Evolutionary conservation across 2,329 filamentous ascomycete genomes (phyloP), one percentile per base, ranked within the genome.

Genomic region (Fusarium illudens): DNA sequence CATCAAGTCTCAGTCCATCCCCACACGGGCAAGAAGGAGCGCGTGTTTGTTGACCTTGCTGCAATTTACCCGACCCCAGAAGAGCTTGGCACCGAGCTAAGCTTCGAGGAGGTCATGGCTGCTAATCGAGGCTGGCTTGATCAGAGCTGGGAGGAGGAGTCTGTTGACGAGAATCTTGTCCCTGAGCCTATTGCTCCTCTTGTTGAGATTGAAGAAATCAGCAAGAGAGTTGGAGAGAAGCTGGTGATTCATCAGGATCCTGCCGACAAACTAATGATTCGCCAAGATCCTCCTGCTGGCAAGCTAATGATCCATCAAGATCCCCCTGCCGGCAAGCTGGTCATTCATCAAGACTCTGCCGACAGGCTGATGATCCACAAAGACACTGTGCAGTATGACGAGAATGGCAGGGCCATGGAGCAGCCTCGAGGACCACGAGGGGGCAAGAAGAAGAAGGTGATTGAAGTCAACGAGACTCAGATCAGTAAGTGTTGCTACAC

Each of bases 21-120:
- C 36, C 88, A 89, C 77, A 96, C 88, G 56, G 94, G 94, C 60
- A 93, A 91, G 80, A 88, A 88, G 74, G 95, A 98, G 79, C 89
- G 92, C 67, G 91, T 97, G 29, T 95, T 92, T 80, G 94, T 97
- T 76, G 90, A 97, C 74, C 84, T 98, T 53, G 89, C 94, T 76
- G 89, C 90, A 30, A 86, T 98, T 32, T 98, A 98, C 75, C 94
- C 94, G 9, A 90, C 90, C 36, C 87, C 88, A 20, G 87, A 90
- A 46, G 86, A 92, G 63, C 85, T 89, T 2, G 88, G 87, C 4
- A 89, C 89, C 30, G 95, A 97, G 78, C 86, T 92, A 65, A 95
- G 92, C 74, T 97, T 98, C 75, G 96, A 99, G 76, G 96, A 99
- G 79, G 81, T 99, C 20, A 89, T 94, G 80, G 95, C 95, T 29